These are phyloP conservation scores for Sporopachydermia cereana DNA, from an alignment of 1,139 yeast species.

Conservation along the genomic window DNA sequence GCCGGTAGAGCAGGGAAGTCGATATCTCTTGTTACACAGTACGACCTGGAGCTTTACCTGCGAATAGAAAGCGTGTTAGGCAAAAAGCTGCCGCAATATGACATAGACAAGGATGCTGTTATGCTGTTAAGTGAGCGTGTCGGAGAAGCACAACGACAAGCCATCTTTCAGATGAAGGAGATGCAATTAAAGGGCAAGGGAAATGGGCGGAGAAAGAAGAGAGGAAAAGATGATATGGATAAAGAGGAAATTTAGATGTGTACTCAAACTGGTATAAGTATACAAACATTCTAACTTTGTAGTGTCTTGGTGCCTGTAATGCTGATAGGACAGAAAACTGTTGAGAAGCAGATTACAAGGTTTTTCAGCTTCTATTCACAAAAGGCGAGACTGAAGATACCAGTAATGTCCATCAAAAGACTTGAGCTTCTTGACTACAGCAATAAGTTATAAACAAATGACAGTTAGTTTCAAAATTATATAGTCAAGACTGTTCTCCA, in stretches of 20 bases:
- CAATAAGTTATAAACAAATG: neutral
- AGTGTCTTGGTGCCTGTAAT: no score
- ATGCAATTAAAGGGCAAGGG: constrained; percentile 39
- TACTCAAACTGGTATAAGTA: no score
- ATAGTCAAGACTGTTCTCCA: neutral
- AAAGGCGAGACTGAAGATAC: no score
- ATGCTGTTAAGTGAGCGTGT: constrained; percentile 76
- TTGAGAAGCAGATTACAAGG: no score
- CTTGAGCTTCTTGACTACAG: no score
- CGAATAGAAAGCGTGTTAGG: constrained; percentile 83
- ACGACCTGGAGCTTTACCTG: constrained; percentile 78
- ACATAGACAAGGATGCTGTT: constrained; percentile 68
- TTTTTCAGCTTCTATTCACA: no score
- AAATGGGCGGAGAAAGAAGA: constrained; percentile 20
- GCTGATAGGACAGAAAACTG: no score
- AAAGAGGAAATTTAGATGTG: constrained; percentile 11
- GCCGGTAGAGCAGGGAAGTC: constrained; percentile 96
- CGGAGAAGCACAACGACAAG: constrained; percentile 86
- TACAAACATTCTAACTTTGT: no score
- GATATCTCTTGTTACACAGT: constrained; percentile 84
- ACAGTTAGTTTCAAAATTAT: neutral
- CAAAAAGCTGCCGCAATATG: constrained; percentile 72
- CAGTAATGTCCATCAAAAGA: no score
- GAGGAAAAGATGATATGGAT: constrained; percentile 16
- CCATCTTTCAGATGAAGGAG: constrained; percentile 72